phyloP scores from a whole-genome alignment of 352 stramenopile species.

The Pythium inflatum region DNA sequence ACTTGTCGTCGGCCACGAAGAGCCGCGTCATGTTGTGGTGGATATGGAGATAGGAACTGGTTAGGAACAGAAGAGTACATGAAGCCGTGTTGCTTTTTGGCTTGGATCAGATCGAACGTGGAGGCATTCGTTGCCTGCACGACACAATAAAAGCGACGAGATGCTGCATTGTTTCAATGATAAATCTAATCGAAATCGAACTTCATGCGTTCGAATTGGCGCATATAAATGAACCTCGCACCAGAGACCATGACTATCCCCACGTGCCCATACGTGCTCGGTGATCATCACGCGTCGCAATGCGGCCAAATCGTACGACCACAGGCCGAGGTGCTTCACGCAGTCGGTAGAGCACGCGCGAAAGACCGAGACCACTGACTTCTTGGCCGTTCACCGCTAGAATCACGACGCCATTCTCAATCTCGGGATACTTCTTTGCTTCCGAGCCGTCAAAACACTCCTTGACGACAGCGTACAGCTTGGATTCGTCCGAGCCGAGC shows the following conservation, averaged over 20 bases:
- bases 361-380: conserved; percentile 68
- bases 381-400: conserved; percentile 82
- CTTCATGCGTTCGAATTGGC: conserved; percentile 10
- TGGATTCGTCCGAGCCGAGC: conserved; percentile 66
- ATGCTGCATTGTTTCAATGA: too few relatives aligned
- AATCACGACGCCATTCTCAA: conserved; percentile 82
- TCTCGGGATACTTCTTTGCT: conserved; percentile 74
- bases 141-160: too few relatives aligned
- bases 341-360: conserved; percentile 74
- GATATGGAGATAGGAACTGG: background rate
- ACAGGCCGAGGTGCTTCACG: conserved; percentile 78
- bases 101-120: too few relatives aligned
- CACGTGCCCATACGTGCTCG: conserved; percentile 45
- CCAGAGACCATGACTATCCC: too few relatives aligned
- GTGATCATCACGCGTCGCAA: conserved; percentile 40
- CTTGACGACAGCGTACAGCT: conserved; percentile 80
- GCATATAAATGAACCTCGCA: too few relatives aligned
- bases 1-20: conserved; percentile 69
- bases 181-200: too few relatives aligned
- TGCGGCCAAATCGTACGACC: conserved; percentile 80
- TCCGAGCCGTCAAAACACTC: conserved; percentile 82
- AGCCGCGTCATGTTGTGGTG: conserved; percentile 19
- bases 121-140: too few relatives aligned
- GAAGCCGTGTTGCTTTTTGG: background rate
- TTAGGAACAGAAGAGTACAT: too few relatives aligned